Evolutionary conservation across 352 stramenopile species (phyloP).

Genomic region (Phytopythium sindhum): DNA sequence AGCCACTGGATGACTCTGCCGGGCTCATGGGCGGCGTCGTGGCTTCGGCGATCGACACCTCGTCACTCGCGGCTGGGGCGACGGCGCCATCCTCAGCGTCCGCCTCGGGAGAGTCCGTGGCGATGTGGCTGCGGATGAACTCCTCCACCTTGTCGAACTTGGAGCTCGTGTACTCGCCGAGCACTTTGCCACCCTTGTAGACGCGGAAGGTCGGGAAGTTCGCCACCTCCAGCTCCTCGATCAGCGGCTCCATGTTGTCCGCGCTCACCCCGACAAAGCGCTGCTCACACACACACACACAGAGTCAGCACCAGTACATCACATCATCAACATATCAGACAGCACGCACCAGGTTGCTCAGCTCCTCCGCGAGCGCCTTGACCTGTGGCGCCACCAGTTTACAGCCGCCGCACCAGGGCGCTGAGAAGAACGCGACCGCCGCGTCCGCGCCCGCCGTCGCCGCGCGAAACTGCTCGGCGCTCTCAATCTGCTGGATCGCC

Average conservation of each 20-base stretch:
- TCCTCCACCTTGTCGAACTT: slow-evolving; percentile 66
- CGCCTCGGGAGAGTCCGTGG: background rate
- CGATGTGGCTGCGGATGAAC: slow-evolving; percentile 25
- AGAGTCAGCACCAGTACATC: slow-evolving; percentile 1
- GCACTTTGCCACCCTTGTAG: slow-evolving; percentile 54
- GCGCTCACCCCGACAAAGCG: slow-evolving; percentile 54
- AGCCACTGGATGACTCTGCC: background rate
- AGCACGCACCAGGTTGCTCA: slow-evolving; percentile 23
- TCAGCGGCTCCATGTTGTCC: slow-evolving; percentile 59
- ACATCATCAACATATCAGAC: background rate
- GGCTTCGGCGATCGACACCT: slow-evolving; percentile 6
- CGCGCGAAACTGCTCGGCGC: slow-evolving; percentile 36
- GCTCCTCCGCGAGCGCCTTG: slow-evolving; percentile 44
- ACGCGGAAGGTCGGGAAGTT: slow-evolving; percentile 76
- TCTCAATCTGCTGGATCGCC: slow-evolving; percentile 34
- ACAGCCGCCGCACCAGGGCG: slow-evolving; percentile 67
- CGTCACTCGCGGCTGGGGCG: background rate
- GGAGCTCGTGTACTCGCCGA: slow-evolving; percentile 64
- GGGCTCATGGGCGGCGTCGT: slow-evolving; percentile 2
- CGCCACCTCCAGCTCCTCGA: slow-evolving; percentile 70
- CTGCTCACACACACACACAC: slow-evolving; percentile 6
- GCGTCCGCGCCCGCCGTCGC: slow-evolving; percentile 22
- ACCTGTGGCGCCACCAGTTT: slow-evolving; percentile 58
- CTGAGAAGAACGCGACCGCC: slow-evolving; percentile 52
- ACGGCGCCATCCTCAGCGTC: background rate